A percentile compares a stretch with the other conserved stretches of the same genome.
Evolutionary conservation across 768 basidiomycete genomes (phyloP).

Genomic region (Mycena filopes): DNA sequence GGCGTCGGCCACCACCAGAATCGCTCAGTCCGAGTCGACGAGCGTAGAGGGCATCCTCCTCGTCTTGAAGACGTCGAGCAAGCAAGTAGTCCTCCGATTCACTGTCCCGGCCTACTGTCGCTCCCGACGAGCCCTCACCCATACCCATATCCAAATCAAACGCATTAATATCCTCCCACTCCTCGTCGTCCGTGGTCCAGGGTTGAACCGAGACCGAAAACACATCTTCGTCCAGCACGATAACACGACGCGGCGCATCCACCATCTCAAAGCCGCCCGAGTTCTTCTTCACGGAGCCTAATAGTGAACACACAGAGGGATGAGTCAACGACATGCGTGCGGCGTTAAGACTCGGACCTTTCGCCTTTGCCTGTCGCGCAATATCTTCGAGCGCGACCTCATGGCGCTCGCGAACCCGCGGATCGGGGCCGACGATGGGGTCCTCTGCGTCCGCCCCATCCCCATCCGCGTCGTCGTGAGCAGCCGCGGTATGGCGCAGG

Average conservation of each 20-base stretch:
- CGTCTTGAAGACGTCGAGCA: slow-evolving; percentile 12
- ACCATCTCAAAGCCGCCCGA: slow-evolving; percentile 2
- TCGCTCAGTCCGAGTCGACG: background rate
- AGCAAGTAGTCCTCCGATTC: slow-evolving; percentile 4
- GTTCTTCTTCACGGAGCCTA: slow-evolving; percentile 6
- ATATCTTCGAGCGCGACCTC: slow-evolving; percentile 20
- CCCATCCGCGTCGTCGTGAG: background rate
- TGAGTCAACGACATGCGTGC: background rate
- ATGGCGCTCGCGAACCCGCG: background rate
- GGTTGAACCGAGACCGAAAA: background rate
- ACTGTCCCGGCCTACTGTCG: too few species aligned
- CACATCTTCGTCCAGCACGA: slow-evolving; percentile 11
- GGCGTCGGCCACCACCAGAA: background rate
- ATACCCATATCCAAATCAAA: background rate
- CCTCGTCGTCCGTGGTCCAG: background rate
- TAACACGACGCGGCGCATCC: slow-evolving; percentile 11
- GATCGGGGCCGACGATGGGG: too few species aligned
- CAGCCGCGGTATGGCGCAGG: background rate
- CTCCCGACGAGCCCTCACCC: background rate
- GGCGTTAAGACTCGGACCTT: slow-evolving; percentile 4
- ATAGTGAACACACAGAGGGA: too few species aligned
- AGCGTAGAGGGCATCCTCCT: background rate
- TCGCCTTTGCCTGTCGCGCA: slow-evolving; percentile 10
- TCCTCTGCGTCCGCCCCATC: background rate
- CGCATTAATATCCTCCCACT: slow-evolving; percentile 8